Conservation (phyloP, 2,329 filamentous ascomycete genomes). For the Bipolaris cookei region DNA sequence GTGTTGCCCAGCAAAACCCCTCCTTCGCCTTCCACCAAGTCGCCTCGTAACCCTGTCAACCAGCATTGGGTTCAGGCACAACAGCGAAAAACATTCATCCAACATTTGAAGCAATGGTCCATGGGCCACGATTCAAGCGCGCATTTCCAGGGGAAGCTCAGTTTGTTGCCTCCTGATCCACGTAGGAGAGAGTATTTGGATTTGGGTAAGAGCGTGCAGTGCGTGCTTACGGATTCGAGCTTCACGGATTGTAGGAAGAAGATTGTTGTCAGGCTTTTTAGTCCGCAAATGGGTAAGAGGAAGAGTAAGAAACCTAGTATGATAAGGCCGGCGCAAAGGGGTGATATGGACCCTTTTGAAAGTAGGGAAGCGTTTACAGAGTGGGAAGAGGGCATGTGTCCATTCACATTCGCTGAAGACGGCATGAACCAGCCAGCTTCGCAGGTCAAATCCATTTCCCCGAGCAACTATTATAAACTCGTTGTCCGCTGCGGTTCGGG, state of each 20-base stretch:
- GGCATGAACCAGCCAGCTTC: background rate
- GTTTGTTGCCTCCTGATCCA: slow-evolving; percentile 17
- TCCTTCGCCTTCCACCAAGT: slow-evolving; percentile 12
- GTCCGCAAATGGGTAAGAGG: slow-evolving; percentile 18
- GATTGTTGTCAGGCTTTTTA: slow-evolving; percentile 37
- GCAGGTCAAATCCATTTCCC: background rate
- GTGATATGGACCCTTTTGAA: slow-evolving; percentile 12
- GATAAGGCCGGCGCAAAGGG: background rate
- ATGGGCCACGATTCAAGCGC: slow-evolving; percentile 37
- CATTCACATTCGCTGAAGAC: background rate
- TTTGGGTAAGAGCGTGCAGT: slow-evolving; percentile 38
- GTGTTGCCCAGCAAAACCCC: background rate
- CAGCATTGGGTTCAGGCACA: slow-evolving; percentile 25
- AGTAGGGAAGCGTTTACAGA: background rate
- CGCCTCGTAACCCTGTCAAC: slow-evolving; percentile 24
- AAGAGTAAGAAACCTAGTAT: background rate
- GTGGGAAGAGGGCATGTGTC: background rate
- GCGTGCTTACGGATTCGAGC: slow-evolving; percentile 29
- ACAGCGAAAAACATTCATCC: slow-evolving; percentile 29
- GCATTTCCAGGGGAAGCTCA: slow-evolving; percentile 40
- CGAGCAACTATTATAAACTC: slow-evolving; percentile 29
- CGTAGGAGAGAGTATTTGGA: slow-evolving; percentile 16
- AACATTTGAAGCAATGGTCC: slow-evolving; percentile 37
- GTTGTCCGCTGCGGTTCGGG: slow-evolving; percentile 39
- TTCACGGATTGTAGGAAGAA: slow-evolving; percentile 25